A percentile compares a stretch with the other conserved stretches of the same genome.
phyloP scores from a whole-genome alignment of 2,329 filamentous ascomycete genomes.

The Aspergillus sp. region DNA sequence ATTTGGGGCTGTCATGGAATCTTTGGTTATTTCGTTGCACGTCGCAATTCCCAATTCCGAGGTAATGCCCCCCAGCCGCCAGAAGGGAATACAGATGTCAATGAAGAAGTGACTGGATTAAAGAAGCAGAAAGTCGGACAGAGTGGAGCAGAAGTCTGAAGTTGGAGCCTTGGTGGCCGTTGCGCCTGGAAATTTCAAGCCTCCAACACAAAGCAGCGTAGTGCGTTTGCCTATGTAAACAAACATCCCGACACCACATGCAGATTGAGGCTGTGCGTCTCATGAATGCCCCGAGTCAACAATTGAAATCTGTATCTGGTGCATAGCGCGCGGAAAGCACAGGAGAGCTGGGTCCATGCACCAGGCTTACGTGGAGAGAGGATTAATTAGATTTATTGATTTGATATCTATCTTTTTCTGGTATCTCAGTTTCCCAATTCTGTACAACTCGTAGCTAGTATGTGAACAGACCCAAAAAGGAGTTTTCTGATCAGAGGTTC shows the following conservation, averaged over 20 bases:
- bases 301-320: not conserved
- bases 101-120: too few relatives aligned
- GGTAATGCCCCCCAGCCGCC: too few relatives aligned
- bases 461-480: slow-evolving; percentile 1
- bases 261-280: not conserved
- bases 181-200: too few relatives aligned
- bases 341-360: not conserved
- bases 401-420: slow-evolving; percentile 4
- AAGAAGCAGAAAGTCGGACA: too few relatives aligned
- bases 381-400: not conserved
- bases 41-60: too few relatives aligned
- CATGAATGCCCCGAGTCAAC: not conserved
- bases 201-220: not conserved
- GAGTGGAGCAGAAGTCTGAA: too few relatives aligned
- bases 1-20: too few relatives aligned
- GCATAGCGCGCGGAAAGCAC: not conserved
- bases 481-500: not conserved
- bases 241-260: not conserved
- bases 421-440: slow-evolving; percentile 9
- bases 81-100: too few relatives aligned
- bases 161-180: too few relatives aligned
- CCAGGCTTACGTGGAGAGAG: not conserved
- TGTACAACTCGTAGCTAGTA: slow-evolving; percentile 6
- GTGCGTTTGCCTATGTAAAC: not conserved
- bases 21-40: too few relatives aligned